Evolutionary conservation across 768 basidiomycete species (phyloP).

Genomic region (Sporobolomyces roseus): DNA sequence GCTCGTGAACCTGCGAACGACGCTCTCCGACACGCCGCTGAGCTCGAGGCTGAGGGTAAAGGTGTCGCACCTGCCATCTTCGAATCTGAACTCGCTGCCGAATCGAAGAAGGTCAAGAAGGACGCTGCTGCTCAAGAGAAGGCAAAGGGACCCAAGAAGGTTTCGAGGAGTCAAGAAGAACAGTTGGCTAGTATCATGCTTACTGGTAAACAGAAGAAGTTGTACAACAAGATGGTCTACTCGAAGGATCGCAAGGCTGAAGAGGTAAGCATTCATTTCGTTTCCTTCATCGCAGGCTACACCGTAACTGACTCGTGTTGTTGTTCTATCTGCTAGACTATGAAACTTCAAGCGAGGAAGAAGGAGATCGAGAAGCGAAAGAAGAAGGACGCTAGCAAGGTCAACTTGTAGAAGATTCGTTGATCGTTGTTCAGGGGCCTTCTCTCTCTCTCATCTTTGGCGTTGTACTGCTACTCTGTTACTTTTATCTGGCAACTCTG

Average conservation of each 20-base stretch:
- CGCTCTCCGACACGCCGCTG: slow-evolving; percentile 73
- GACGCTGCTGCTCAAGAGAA: slow-evolving; percentile 29
- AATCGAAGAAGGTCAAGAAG: slow-evolving; percentile 46
- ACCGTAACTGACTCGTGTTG: neutral
- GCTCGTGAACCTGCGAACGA: slow-evolving; percentile 57
- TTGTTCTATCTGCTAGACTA: slow-evolving; percentile 16
- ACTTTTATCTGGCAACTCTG: neutral
- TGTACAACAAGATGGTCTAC: slow-evolving; percentile 54
- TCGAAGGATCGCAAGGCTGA: slow-evolving; percentile 49
- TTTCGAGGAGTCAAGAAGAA: slow-evolving; percentile 47
- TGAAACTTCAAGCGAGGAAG: slow-evolving; percentile 37
- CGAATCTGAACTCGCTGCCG: slow-evolving; percentile 48
- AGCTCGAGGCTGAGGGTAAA: slow-evolving; percentile 75
- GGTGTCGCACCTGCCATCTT: slow-evolving; percentile 49
- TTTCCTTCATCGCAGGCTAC: neutral
- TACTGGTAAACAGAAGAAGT: slow-evolving; percentile 52
- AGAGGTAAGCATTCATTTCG: slow-evolving; percentile 48
- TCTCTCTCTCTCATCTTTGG: too few species aligned
- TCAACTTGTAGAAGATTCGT: neutral
- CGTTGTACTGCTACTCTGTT: slow-evolving; percentile 10
- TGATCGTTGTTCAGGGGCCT: neutral
- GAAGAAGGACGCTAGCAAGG: slow-evolving; percentile 33
- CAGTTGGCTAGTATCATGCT: slow-evolving; percentile 53
- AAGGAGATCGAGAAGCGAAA: slow-evolving; percentile 43
- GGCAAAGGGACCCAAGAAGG: slow-evolving; percentile 28